phyloP scores from a whole-genome alignment of 202 grass and related monocot genomes.

The Zoysia matrella region DNA sequence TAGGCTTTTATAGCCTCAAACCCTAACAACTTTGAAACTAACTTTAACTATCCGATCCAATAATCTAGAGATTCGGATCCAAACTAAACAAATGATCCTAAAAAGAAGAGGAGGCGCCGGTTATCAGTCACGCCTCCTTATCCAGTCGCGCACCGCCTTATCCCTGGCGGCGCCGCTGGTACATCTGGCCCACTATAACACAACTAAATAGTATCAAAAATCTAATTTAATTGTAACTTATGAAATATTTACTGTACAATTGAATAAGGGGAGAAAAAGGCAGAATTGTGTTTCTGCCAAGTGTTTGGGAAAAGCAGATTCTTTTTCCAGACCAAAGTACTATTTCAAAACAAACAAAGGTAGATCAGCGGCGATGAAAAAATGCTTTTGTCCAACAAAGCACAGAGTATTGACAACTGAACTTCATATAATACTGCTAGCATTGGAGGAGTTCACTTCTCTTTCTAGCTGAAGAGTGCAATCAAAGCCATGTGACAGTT shows the following conservation, averaged over 20 bases:
- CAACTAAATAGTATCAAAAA: neutral
- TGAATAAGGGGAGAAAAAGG: too few relatives aligned
- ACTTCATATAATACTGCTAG: neutral
- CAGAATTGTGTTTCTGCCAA: neutral
- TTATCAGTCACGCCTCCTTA: too few relatives aligned
- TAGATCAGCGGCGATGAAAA: neutral
- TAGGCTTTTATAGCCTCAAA: too few relatives aligned
- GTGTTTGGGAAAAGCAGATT: neutral
- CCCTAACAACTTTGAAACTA: too few relatives aligned
- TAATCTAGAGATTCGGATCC: too few relatives aligned
- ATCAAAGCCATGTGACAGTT: neutral
- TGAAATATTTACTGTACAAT: neutral
- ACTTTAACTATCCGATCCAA: too few relatives aligned
- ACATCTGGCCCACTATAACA: too few relatives aligned
- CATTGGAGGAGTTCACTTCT: neutral
- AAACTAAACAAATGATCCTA: too few relatives aligned
- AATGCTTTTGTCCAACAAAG: neutral
- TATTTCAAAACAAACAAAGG: neutral
- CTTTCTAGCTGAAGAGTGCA: neutral
- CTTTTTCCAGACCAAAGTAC: neutral
- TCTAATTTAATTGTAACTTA: neutral
- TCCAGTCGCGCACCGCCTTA: too few relatives aligned
- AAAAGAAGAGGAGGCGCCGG: too few relatives aligned
- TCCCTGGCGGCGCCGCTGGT: too few relatives aligned
- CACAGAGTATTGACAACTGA: neutral